Conservation (phyloP, 169 alveolate genomes). For the Condylostoma magnum region DNA sequence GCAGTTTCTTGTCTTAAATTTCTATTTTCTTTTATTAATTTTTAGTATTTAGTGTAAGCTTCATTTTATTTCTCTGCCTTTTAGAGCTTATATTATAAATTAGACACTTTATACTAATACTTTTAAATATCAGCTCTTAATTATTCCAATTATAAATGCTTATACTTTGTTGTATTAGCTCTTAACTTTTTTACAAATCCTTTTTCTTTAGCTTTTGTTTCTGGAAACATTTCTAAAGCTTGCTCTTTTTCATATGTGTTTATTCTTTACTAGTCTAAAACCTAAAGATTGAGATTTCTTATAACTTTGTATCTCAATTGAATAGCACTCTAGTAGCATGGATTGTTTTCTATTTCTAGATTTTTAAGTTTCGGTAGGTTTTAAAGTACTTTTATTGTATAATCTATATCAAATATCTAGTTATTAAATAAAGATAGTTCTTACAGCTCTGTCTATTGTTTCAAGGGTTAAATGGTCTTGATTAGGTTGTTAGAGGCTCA, state of each 20-base stretch:
- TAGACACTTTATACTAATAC: neutral
- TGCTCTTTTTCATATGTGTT: slow-evolving; percentile 2
- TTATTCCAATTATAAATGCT: neutral
- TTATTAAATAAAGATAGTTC: slow-evolving; percentile 2
- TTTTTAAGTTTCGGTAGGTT: slow-evolving; percentile 27
- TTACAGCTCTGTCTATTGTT: slow-evolving; percentile 1
- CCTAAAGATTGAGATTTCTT: neutral
- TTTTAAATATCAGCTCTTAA: neutral
- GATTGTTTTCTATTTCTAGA: slow-evolving; percentile 17
- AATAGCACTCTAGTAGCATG: neutral
- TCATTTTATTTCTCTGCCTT: neutral
- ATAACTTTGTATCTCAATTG: neutral
- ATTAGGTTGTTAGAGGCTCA: slow-evolving; percentile 16
- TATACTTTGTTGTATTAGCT: neutral
- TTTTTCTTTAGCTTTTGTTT: slow-evolving; percentile 11
- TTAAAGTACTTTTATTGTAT: neutral
- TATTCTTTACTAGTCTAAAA: neutral
- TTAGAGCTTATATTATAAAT: neutral
- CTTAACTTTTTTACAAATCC: neutral
- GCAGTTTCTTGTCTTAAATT: slow-evolving; percentile 14
- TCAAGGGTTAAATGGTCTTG: slow-evolving; percentile 4
- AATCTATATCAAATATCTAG: slow-evolving; percentile 21
- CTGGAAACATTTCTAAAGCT: neutral
- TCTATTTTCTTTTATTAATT: slow-evolving; percentile 15
- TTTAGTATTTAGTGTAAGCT: neutral